Evolutionary conservation across 139 green algal species (phyloP).

Genomic region (Micractinium sp.): DNA sequence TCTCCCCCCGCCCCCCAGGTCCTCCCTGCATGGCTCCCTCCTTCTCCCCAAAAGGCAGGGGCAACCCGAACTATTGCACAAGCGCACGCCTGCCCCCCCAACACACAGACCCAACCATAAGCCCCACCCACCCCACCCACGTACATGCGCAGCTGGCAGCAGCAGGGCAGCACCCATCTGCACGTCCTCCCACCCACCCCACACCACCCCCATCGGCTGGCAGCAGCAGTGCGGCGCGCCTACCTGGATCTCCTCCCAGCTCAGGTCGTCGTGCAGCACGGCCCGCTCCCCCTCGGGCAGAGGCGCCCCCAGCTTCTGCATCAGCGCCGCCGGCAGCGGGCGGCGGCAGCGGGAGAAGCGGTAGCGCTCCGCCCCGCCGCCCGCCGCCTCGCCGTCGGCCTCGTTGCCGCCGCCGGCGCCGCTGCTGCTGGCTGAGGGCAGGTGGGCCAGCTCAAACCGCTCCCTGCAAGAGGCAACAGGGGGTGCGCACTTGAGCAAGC

Average conservation of each 20-base stretch:
- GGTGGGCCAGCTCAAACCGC: conserved; percentile 65
- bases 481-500: no score
- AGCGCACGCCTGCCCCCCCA: no score
- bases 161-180: no score
- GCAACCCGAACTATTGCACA: no score
- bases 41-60: no score
- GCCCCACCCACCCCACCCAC: no score
- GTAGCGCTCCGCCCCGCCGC: conserved; percentile 61
- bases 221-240: not conserved
- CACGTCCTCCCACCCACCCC: no score
- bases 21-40: no score
- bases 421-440: conserved; percentile 5
- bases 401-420: not conserved
- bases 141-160: no score
- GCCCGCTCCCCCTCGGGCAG: conserved; percentile 63
- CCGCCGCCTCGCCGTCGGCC: conserved; percentile 14
- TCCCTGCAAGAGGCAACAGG: conserved; percentile 39
- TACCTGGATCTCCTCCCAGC: conserved; percentile 84
- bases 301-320: conserved; percentile 69
- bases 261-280: conserved; percentile 64
- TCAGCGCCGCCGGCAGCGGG: conserved; percentile 54
- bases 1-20: no score
- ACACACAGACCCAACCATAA: no score
- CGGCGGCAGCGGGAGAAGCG: conserved; percentile 61
- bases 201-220: not conserved